Evolutionary conservation across 192 early-diverging fungal genomes (phyloP), one percentile per base, ranked within the genome.

Genomic region (Coemansia sp.): DNA sequence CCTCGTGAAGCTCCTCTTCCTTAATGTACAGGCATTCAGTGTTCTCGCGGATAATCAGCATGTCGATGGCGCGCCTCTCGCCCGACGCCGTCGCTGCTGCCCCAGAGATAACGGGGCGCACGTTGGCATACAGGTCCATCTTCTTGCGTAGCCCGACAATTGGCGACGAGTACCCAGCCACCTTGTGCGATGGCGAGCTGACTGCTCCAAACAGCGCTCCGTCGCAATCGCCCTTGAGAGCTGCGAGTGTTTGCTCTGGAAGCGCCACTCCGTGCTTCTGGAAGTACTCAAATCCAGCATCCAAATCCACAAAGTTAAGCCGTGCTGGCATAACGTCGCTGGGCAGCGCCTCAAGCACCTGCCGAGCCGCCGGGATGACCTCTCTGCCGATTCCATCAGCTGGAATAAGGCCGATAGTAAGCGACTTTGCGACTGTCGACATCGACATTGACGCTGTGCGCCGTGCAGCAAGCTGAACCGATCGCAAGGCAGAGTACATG

Each of bases 31-130:
- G 87, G 71, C 96, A 99, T 80, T 98, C 97, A 13, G 96, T 98
- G 88, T 99, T 98, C 72, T 99, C 97, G 78, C 96, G 90, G 72
- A 99, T 92, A 72, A 99, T 97, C 65, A 99, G 83, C 93, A 99
- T 97, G 78, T 99, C 95, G 62, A 97, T 89, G 33, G 87, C 88
- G 63, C 90, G 93, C 70, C 66, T 73, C 51, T 76, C 72, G 52
- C 82, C 82, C 34, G 78, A 73, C 60, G 88, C 82, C 15, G 82
- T 79, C 12, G 77, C 77, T 20, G 77, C 77, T 10, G 88, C 83
- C 18, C 90, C 91, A 12, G 95, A 92, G 29, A 89, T 87, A 3
- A 98, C 96, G 12, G 97, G 97, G 31, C 97, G 91, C 31, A 99
- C 94, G 68, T 99, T 99, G 60, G 96, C 97, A 68, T 99, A 99